A percentile compares a stretch with the other conserved stretches of the same genome.
Conservation (phyloP, 2,329 filamentous ascomycete species). For the Botrytis squamosa region DNA sequence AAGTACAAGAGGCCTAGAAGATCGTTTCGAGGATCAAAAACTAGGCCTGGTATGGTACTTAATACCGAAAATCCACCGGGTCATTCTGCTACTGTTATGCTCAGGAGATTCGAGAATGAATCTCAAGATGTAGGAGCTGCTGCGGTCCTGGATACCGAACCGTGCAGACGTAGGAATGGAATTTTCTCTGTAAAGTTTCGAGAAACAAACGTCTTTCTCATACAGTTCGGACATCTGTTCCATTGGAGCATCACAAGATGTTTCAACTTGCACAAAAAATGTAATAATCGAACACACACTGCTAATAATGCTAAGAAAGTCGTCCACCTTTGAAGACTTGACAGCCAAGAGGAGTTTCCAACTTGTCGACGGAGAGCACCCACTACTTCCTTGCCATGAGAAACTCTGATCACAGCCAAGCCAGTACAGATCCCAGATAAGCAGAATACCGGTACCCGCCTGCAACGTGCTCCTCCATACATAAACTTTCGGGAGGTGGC, state of each 20-base stretch:
- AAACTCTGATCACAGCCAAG: not conserved
- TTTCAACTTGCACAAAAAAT: constrained; percentile 1
- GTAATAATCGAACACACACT: not conserved
- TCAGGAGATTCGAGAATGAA: not conserved
- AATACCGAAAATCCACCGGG: not conserved
- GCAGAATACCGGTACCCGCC: not conserved
- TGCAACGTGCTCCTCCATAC: not conserved
- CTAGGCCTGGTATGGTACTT: not conserved
- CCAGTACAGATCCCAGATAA: not conserved
- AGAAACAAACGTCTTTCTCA: not conserved
- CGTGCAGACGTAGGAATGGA: not conserved
- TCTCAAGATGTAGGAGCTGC: not conserved
- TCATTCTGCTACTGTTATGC: not conserved
- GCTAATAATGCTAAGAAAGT: not conserved
- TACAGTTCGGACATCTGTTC: not conserved
- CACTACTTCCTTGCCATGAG: not conserved
- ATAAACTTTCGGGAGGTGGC: not conserved
- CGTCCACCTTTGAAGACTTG: not conserved
- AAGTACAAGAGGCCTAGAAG: constrained; percentile 1
- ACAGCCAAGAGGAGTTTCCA: not conserved
- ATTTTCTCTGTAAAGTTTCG: not conserved
- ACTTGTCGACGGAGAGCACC: not conserved
- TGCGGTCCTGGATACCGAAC: not conserved
- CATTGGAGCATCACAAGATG: not conserved
- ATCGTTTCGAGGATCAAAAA: not conserved